phyloP scores from a whole-genome alignment of 202 grass and related monocot genomes.

The Panicum virgatum region DNA sequence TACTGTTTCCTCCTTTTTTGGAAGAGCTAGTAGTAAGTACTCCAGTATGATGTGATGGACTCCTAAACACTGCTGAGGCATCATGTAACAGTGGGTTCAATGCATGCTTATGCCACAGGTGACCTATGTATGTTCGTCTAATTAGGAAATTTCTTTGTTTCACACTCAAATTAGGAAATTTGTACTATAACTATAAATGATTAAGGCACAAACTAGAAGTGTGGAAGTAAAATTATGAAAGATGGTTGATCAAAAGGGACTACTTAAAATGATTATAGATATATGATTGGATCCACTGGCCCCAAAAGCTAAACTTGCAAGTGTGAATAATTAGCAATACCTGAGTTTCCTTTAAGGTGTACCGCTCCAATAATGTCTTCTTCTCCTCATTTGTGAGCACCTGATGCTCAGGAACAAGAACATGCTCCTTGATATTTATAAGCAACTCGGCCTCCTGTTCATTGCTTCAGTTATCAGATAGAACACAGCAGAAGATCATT shows the following conservation, averaged over 20 bases:
- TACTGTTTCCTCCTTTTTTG: not conserved
- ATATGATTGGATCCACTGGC: conserved; percentile 8
- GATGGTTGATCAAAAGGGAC: not conserved
- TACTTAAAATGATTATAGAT: conserved; percentile 1
- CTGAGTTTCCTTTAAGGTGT: conserved; percentile 98
- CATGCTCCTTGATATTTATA: conserved; percentile 97
- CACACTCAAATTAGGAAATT: conserved; percentile 18
- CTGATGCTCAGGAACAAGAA: conserved; percentile 92
- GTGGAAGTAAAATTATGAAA: conserved; percentile 10
- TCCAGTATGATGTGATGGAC: not conserved
- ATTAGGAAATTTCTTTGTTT: conserved; percentile 12
- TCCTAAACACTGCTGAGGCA: not conserved
- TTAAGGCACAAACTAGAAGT: not conserved
- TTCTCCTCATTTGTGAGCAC: conserved; percentile 89
- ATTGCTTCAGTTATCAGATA: conserved; percentile 40
- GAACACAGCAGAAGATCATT: not conserved
- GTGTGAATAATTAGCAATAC: conserved; percentile 41
- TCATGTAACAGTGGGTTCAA: not conserved
- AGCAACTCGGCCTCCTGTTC: conserved; percentile 83
- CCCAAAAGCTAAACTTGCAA: not conserved
- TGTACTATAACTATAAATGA: not conserved
- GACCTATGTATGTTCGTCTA: not conserved
- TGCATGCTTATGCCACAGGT: not conserved
- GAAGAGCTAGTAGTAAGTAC: not conserved
- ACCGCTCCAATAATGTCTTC: conserved; percentile 86